Evolutionary conservation across 78 protist species (phyloP).

Genomic region (Dictyostelium firmibasis): DNA sequence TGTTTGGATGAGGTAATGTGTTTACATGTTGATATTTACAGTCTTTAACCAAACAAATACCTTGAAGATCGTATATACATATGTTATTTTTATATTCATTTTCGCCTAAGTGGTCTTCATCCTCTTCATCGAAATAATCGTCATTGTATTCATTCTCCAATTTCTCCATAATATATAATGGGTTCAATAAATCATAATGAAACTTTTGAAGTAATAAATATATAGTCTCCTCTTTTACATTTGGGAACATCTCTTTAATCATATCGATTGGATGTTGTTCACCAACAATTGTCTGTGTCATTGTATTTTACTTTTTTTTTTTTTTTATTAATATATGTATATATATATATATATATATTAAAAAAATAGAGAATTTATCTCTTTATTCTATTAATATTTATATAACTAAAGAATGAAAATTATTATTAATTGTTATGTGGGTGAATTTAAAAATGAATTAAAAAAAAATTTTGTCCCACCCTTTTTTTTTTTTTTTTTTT

Average conservation of each 20-base stretch:
- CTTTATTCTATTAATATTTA: too few species aligned
- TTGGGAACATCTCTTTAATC: not conserved
- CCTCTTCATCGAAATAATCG: not conserved
- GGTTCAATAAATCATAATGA: not conserved
- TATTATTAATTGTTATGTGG: not conserved
- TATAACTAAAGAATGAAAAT: not conserved
- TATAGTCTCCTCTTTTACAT: not conserved
- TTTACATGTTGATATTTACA: slow-evolving; percentile 19
- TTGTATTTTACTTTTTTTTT: too few species aligned
- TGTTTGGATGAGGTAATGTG: not conserved
- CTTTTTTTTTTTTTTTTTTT: too few species aligned
- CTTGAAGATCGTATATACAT: not conserved
- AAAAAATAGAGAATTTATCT: not conserved
- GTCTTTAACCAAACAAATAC: not conserved
- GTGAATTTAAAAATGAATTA: too few species aligned
- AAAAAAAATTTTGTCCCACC: too few species aligned
- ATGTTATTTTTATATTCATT: not conserved
- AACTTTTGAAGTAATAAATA: not conserved
- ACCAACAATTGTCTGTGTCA: not conserved
- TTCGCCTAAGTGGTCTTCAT: too few species aligned
- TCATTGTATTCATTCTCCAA: not conserved
- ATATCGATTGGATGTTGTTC: not conserved
- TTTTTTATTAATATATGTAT: not conserved
- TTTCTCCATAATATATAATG: not conserved
- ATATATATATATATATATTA: too few species aligned